Evolutionary conservation across 352 stramenopile genomes (phyloP), one percentile per base, ranked within the genome.

Genomic region (Globisporangium orthogonon): DNA sequence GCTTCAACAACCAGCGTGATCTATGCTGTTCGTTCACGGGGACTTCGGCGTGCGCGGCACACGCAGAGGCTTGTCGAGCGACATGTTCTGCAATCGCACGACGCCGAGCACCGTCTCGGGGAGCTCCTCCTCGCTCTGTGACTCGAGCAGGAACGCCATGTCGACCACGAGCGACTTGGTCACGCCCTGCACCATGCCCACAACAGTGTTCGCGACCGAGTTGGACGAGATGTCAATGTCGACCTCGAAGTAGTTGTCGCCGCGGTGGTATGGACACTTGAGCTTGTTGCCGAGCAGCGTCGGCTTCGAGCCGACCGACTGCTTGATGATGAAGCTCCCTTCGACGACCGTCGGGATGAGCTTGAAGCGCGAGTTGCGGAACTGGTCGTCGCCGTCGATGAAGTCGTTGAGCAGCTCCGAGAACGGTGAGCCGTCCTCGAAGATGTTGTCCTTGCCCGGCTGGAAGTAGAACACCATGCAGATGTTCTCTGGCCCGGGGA

Each of bases 301-400:
- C 11, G 97, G 97, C 59, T 96, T 99, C 23, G 84, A 97, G 10
- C 95, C 95, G 30, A 98, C 94, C 30, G 91, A 86, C 61, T 97
- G 92, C 48, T 95, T 88, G 41, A 99, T 97, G 54, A 99, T 93
- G 65, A 98, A 98, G 72, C 97, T 98, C 11, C 96, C 96, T 64
- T 99, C 93, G 5, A 98, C 87, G 57, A 99, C 78, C 7, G 86
- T 95, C 29, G 97, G 97, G 64, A 99, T 98, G 51, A 99, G 73
- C 78, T 99, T 99, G 76, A 99, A 98, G 14, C 95, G 94, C 48
- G 88, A 93, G 69, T 99, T 97, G 31, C 96, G 88, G 67, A 98
- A 98, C 50, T 77, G 65, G 69, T 99, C 95, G 64, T 96, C 89
- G 52, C 93, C 95, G 70, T 98, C 97, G 30, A 97, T 79, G 30